Percentiles rank a stretch among this genome's conserved stretches.
Evolutionary conservation across 495 filamentous ascomycete genomes (phyloP).

Genomic region (Aspergillus avenaceus): DNA sequence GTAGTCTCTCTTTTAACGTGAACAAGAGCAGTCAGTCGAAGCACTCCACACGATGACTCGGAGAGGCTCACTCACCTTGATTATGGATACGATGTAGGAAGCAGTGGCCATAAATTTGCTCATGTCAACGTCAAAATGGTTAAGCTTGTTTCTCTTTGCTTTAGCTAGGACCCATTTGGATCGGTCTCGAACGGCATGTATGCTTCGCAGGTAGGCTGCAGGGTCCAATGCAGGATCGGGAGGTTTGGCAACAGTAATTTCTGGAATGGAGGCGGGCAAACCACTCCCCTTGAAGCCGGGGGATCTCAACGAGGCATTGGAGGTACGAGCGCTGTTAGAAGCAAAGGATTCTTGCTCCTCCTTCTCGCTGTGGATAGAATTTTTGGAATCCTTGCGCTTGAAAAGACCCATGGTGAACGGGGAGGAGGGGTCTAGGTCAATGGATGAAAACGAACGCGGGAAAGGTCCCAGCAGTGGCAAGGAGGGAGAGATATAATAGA

Average conservation of each 20-base stretch:
- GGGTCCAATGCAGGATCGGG: constrained; percentile 91
- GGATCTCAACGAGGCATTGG: constrained; percentile 54
- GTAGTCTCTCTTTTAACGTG: constrained; percentile 71
- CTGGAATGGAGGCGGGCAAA: constrained; percentile 48
- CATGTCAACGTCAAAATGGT: constrained; percentile 91
- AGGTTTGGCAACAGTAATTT: constrained; percentile 73
- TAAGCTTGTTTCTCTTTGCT: constrained; percentile 72
- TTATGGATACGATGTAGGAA: constrained; percentile 90
- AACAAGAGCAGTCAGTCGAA: constrained; percentile 14
- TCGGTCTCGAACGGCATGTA: constrained; percentile 82
- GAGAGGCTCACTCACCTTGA: constrained; percentile 63
- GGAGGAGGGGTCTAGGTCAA: too few species aligned
- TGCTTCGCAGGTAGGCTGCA: constrained; percentile 85
- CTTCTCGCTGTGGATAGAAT: constrained; percentile 44
- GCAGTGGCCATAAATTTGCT: constrained; percentile 82
- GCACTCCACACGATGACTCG: background rate
- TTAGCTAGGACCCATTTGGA: constrained; percentile 67
- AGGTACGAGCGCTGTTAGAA: constrained; percentile 48
- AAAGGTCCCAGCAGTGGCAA: background rate
- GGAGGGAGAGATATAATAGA: background rate
- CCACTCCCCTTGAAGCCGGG: constrained; percentile 42
- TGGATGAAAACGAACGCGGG: constrained; percentile 1
- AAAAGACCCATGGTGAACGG: constrained; percentile 56
- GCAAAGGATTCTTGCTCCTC: constrained; percentile 44
- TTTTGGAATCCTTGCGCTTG: constrained; percentile 56